Conservation (phyloP, 768 basidiomycete species). For the Phanerochaete sordida region DNA sequence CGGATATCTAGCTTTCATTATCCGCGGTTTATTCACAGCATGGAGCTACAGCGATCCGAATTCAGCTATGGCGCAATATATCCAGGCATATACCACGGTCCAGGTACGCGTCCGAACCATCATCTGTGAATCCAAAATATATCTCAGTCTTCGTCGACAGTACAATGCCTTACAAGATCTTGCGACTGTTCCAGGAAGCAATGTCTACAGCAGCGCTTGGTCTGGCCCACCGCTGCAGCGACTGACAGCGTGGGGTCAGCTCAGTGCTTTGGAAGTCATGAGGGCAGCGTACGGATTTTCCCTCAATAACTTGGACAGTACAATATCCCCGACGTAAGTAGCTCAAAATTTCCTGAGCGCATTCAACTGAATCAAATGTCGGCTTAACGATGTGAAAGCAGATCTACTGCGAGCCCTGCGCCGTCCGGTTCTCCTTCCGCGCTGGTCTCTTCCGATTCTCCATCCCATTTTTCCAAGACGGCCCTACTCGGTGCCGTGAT, state of each 20-base stretch:
- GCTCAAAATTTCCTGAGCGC: not conserved
- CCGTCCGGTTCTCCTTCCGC: too few species aligned
- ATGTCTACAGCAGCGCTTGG: not conserved
- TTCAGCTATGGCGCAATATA: not conserved
- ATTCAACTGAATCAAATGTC: too few species aligned
- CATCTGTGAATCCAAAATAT: not conserved
- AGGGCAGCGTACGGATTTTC: not conserved
- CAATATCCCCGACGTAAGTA: not conserved
- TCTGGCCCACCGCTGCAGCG: not conserved
- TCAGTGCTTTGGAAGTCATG: not conserved
- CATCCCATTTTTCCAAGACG: too few species aligned
- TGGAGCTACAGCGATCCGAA: not conserved
- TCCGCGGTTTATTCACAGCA: not conserved
- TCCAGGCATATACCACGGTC: not conserved
- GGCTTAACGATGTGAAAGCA: too few species aligned
- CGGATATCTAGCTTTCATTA: not conserved
- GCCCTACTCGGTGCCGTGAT: too few species aligned
- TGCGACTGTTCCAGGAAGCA: not conserved
- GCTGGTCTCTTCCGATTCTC: too few species aligned
- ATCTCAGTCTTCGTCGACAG: not conserved
- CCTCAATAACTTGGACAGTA: too few species aligned
- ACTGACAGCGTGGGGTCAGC: not conserved
- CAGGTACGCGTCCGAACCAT: not conserved
- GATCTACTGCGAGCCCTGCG: too few species aligned
- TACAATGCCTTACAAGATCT: not conserved